Base-by-base conservation (phyloP, 1,284 basidiomycete species). In the Melampsora americana region DNA sequence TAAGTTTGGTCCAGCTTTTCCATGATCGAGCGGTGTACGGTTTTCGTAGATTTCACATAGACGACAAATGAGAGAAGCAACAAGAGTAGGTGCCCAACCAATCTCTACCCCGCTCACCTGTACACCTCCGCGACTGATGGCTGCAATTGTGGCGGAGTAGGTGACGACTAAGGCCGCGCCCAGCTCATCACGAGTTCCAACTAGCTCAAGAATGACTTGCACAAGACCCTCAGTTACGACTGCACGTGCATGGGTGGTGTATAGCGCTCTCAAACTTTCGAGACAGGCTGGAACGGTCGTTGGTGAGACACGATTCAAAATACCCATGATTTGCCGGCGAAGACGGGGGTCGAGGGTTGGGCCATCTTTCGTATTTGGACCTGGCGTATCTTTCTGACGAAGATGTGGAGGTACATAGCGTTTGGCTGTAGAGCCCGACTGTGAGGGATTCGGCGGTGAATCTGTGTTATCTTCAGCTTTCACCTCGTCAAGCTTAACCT, bases 1-100 rank as follows among this genome's bases (percentile, higher is more conserved):
- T 39, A 99, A 84, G 82, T 99, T 99, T 20, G 91, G 89, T 78
- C 90, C 90, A 82, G 96, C 92, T 83, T 97, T 97, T 46, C 73
- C 66, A 30, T 23, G 35, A 28, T 83, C 82, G 1, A 80, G 77
- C n/a, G 30, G 18, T 7, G 46, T 64, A n/a, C 1, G n/a, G 44
- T 61, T 26, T 48, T 68, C 50, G 35, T 76, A 76, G 32, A 76
- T 76, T 18, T 30, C 35, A 23, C 53, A 68, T 35, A 76, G 44
- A 26, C 61, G 66, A 18, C 7, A 14, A 23, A 42, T 60, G 32
- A 76, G 60, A 39, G 66, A 53, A 28, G 73, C 66, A 30, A 76
- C 68, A 32, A 76, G 69, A 50, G 48, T 69, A 39, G 73, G 64
- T 48, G 73, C 73, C 73, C 73, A 69, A n/a, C 59, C 73, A 32